These are phyloP conservation scores for Rhododendron henanense DNA, from an alignment of 148 eudicot species.

Conservation along the genomic window DNA sequence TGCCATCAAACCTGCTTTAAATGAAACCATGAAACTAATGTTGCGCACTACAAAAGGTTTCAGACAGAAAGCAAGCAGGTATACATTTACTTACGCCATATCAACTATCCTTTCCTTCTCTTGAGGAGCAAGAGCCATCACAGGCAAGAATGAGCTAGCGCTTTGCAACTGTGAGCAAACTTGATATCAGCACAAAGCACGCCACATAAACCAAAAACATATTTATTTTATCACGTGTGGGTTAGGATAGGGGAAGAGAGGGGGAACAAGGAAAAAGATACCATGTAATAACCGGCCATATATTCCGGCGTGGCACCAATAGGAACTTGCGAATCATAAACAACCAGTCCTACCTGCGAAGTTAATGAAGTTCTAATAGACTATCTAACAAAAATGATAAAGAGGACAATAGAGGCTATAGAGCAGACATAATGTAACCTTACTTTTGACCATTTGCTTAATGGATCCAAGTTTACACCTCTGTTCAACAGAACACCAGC, in stretches of 20 bases:
- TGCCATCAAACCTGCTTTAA: not conserved
- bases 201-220: not conserved
- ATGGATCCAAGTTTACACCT: constrained; percentile 88
- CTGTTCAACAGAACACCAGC: constrained; percentile 91
- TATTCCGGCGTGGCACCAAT: constrained; percentile 96
- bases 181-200: constrained; percentile 19
- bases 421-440: not conserved
- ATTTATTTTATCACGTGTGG: not conserved
- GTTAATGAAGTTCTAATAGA: not conserved
- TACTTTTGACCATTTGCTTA: constrained; percentile 97
- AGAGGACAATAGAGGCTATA: not conserved
- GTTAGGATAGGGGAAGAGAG: not conserved
- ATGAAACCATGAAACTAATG: not conserved
- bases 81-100: constrained; percentile 69
- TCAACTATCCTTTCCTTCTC: constrained; percentile 84
- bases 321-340: constrained; percentile 95
- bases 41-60: not conserved
- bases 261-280: constrained; percentile 19
- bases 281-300: constrained; percentile 98
- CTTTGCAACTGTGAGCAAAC: constrained; percentile 69
- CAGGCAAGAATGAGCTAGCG: constrained; percentile 87
- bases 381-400: not conserved
- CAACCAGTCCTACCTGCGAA: constrained; percentile 79
- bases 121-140: constrained; percentile 93
- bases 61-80: not conserved